These are phyloP conservation scores for Tetragonia tetragonoides DNA, from an alignment of 148 eudicot genomes.

Conservation along the genomic window DNA sequence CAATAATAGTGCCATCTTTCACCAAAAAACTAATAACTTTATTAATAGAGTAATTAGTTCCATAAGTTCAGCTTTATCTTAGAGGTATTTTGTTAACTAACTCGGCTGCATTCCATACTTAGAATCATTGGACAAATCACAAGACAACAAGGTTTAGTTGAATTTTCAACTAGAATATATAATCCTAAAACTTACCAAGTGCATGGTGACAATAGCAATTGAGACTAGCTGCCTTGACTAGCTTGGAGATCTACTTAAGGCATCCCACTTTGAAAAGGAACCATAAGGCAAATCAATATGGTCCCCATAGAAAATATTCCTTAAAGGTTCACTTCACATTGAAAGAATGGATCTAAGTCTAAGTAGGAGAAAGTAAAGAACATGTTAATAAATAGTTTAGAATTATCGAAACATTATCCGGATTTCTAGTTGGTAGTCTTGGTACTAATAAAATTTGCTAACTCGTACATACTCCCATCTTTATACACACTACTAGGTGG, in stretches of 20 bases:
- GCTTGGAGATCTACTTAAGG: conserved; percentile 5
- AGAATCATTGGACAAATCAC: conserved; percentile 24
- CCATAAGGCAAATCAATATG: conserved; percentile 17
- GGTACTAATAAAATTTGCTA: too few species aligned
- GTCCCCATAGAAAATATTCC: conserved; percentile 16
- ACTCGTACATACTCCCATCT: too few species aligned
- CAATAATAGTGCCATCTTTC: too few species aligned
- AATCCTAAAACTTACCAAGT: conserved; percentile 12
- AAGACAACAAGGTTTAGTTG: conserved; percentile 29
- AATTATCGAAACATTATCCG: too few species aligned
- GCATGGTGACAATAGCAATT: conserved; percentile 21
- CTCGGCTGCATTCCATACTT: not conserved
- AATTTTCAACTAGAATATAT: conserved; percentile 11
- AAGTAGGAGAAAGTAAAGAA: not conserved
- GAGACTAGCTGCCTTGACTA: conserved; percentile 2
- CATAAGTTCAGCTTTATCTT: not conserved
- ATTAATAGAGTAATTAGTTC: not conserved
- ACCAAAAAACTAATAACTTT: too few species aligned
- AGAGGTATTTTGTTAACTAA: not conserved
- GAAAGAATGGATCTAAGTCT: not conserved
- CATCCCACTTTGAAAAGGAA: not conserved
- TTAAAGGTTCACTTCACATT: conserved; percentile 16
- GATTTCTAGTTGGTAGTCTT: too few species aligned
- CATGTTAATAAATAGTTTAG: too few species aligned
- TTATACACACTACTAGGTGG: too few species aligned